Evolutionary conservation across 257 asterid genomes (phyloP), one percentile per base, ranked within the genome.

Genomic region (Rauvolfia tetraphylla): DNA sequence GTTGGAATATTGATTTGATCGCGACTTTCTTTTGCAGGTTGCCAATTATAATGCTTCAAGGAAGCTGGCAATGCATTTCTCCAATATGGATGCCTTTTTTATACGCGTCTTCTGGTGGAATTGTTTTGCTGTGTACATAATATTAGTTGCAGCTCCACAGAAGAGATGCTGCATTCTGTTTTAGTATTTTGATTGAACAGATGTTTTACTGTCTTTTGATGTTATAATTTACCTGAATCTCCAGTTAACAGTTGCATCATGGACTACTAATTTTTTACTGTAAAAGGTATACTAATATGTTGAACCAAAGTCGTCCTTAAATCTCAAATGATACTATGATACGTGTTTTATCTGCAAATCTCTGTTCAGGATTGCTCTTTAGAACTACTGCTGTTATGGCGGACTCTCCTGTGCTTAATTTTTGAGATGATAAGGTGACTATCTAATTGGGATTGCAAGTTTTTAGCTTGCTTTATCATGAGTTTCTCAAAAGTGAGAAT

Each of bases 111-210:
- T 73, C 75, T 61, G 84, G 73, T 77, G 56, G 86, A 80, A 74
- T 79, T 77, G 84, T 73, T 49, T 68, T 80, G 81, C 80, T 69
- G 46, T 80, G 81, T 80, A 83, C 74, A 80, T 79, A 65, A 79
- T 57, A 73, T 57, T 33, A 77, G 56, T 53, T 70, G 73, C 57
- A 34, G 42, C 71, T 73, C 34, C 29, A 39, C 11, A 39, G 75
- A 72, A 73, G 53, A 36, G 42, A 18, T 23, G 39, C 29, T 15
- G 38, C 31, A 12, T 38, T 51, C 68, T 25, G 57, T 20, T 63
- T 51, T n/a, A 36, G 25, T 65, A 29, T 33, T 66, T 46, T 46
- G 51, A 67, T 67, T 38, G 33, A 38, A 67, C 49, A 0, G 1
- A 38, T 5, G 46, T 65, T 65, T 27, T 34, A 0, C 2, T 0